Conservation (phyloP, 768 basidiomycete genomes). For the Suillus clintonianus region DNA sequence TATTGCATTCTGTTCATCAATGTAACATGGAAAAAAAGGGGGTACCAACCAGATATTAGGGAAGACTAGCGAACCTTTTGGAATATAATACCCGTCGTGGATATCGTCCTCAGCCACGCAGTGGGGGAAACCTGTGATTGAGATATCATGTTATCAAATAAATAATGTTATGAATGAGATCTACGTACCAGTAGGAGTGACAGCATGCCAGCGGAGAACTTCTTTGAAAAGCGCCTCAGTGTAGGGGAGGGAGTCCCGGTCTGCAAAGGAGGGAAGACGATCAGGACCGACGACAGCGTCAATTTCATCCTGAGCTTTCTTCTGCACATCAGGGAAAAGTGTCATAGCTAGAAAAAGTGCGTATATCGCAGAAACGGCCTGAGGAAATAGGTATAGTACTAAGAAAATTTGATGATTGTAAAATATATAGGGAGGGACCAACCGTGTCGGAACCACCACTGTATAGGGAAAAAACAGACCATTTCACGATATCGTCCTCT, state of each 20-base stretch:
- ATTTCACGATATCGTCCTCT: not conserved
- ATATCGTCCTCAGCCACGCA: not conserved
- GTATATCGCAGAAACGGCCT: not conserved
- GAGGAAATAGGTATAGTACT: not conserved
- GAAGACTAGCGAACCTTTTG: not conserved
- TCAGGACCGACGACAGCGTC: not conserved
- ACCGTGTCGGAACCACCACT: not conserved
- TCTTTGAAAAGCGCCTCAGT: not conserved
- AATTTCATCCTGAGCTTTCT: not conserved
- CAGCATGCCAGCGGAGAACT: not conserved
- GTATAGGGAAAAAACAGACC: not conserved
- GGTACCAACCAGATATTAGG: not conserved
- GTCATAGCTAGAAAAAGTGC: not conserved
- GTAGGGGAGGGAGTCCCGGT: not conserved
- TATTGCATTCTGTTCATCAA: not conserved
- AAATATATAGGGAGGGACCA: not conserved
- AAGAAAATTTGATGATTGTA: not conserved
- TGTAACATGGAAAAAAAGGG: not conserved
- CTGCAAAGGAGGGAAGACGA: not conserved
- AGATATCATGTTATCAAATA: not conserved
- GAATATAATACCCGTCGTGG: not conserved
- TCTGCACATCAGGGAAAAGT: not conserved
- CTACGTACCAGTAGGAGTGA: not conserved
- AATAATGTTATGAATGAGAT: not conserved
- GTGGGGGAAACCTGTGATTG: not conserved